These are phyloP conservation scores for Ichthyophthirius multifiliis DNA, from an alignment of 169 alveolate genomes.

Conservation along the genomic window DNA sequence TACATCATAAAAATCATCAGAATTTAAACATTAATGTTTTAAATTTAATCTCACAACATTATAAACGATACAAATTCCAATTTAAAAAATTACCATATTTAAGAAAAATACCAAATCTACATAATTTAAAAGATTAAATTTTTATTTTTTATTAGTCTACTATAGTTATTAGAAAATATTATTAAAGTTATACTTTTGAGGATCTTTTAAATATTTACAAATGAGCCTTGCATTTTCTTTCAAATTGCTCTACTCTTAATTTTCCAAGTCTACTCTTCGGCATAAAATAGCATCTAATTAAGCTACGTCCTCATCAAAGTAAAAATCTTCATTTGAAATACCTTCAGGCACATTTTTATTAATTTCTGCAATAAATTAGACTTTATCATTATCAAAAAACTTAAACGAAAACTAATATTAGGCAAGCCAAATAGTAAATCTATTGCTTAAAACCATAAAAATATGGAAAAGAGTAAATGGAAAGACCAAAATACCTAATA, in stretches of 20 bases:
- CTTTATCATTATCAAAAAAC: not conserved
- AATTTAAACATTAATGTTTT: not conserved
- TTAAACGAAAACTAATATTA: not conserved
- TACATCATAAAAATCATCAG: not conserved
- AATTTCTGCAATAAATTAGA: not conserved
- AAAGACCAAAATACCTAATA: not conserved
- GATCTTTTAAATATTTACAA: not conserved
- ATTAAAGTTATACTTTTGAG: not conserved
- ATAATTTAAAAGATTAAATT: not conserved
- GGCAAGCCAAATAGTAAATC: not conserved
- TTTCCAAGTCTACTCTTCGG: not conserved
- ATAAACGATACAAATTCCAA: not conserved
- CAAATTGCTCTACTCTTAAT: not conserved
- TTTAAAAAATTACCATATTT: not conserved
- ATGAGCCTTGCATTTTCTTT: not conserved
- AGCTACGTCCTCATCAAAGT: slow-evolving; percentile 2
- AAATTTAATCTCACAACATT: not conserved
- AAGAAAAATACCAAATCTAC: not conserved
- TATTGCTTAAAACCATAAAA: not conserved
- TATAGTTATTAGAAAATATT: not conserved
- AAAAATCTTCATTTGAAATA: not conserved
- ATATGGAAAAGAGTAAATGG: not conserved
- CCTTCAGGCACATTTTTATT: not conserved
- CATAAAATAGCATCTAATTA: not conserved
- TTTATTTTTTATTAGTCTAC: not conserved